Evolutionary conservation across 1,284 basidiomycete species (phyloP).

Genomic region (Anthracocystis panici-leucophaei): DNA sequence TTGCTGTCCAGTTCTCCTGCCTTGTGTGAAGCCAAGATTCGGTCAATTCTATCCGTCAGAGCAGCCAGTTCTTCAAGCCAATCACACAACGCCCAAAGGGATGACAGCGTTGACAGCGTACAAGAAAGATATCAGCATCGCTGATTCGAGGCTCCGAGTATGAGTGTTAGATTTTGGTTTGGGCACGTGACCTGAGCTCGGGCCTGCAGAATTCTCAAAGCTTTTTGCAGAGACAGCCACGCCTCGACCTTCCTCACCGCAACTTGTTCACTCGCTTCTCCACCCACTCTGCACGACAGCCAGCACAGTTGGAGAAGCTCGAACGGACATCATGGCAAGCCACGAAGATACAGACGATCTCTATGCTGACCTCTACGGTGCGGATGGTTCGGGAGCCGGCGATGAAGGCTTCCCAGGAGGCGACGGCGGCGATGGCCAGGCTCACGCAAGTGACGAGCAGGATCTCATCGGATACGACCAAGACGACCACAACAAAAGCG

Average conservation of each 20-base stretch:
- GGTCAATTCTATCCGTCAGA: too few relatives aligned
- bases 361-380: constrained; percentile 62
- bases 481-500: constrained; percentile 10
- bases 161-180: constrained; percentile 5
- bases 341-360: constrained; percentile 60
- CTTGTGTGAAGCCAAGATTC: too few relatives aligned
- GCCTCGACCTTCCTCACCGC: neutral
- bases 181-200: constrained; percentile 35
- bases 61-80: too few relatives aligned
- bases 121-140: too few relatives aligned
- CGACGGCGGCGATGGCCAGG: constrained; percentile 16
- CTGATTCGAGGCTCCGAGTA: neutral
- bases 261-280: neutral
- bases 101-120: neutral
- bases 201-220: constrained; percentile 14
- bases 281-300: too few relatives aligned
- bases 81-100: too few relatives aligned
- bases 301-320: neutral
- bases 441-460: constrained; percentile 30
- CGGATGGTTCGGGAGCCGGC: constrained; percentile 30
- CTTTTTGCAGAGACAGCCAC: neutral
- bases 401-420: constrained; percentile 41
- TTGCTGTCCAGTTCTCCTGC: too few relatives aligned
- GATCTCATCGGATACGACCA: constrained; percentile 50
- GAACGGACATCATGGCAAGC: constrained; percentile 36